Evolutionary conservation across 202 grass and related monocot genomes (phyloP).

Genomic region (Eragrostis tef): DNA sequence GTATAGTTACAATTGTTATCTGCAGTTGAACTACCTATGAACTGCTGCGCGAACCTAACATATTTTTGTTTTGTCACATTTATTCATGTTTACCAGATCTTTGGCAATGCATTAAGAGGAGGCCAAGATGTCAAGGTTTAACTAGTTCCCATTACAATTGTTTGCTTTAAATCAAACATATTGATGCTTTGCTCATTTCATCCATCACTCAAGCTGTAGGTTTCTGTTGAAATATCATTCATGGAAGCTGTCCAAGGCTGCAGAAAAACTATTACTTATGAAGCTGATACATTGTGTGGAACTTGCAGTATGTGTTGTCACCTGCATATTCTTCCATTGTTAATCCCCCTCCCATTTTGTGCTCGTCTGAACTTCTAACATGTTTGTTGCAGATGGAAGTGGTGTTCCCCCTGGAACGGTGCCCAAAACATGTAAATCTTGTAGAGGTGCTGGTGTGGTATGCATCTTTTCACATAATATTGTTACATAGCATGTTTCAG

Average conservation of each 20-base stretch:
- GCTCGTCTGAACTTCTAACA: conserved; percentile 6
- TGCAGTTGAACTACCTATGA: conserved; percentile 15
- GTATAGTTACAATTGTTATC: conserved; percentile 30
- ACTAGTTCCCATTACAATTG: conserved; percentile 21
- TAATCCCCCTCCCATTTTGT: not conserved
- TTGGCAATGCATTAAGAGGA: conserved; percentile 65
- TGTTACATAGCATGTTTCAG: conserved; percentile 33
- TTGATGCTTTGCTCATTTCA: conserved; percentile 34
- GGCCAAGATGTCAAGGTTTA: conserved; percentile 91
- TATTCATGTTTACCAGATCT: conserved; percentile 62
- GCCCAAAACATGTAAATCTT: conserved; percentile 96
- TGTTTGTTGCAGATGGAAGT: conserved; percentile 78
- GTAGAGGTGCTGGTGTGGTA: conserved; percentile 87
- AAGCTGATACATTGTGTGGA: conserved; percentile 77
- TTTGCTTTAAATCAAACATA: conserved; percentile 15
- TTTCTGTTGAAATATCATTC: conserved; percentile 89
- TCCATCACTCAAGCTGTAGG: conserved; percentile 48
- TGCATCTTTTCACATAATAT: conserved; percentile 46
- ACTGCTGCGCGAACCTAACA: conserved; percentile 39
- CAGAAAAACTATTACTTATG: conserved; percentile 81
- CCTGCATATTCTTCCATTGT: conserved; percentile 29
- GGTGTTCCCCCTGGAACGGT: conserved; percentile 90
- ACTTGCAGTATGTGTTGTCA: conserved; percentile 77
- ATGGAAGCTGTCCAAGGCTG: conserved; percentile 99
- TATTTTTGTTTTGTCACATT: conserved; percentile 34